phyloP scores from a whole-genome alignment of 2,329 filamentous ascomycete species.

The Pleurostoma richardsiae region DNA sequence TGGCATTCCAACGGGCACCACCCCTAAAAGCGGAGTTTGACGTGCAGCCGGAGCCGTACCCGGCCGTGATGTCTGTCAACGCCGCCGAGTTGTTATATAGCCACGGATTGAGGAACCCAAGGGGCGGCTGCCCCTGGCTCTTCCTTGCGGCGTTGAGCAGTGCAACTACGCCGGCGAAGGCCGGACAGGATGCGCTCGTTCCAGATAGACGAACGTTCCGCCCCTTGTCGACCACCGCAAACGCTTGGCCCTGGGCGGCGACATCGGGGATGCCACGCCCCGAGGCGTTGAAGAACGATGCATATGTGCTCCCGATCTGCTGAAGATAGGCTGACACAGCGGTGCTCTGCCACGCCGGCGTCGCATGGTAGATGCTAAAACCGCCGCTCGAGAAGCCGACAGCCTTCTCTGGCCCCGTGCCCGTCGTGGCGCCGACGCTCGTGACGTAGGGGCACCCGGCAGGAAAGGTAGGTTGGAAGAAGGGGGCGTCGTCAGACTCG shows the following conservation, averaged over 20 bases:
- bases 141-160: slow-evolving; percentile 35
- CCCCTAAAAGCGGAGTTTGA: not conserved
- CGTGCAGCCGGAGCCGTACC: slow-evolving; percentile 8
- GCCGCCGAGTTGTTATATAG: slow-evolving; percentile 24
- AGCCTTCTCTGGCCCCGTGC: slow-evolving; percentile 23
- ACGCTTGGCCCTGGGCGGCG: slow-evolving; percentile 45
- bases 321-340: slow-evolving; percentile 25
- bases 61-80: slow-evolving; percentile 20
- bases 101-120: slow-evolving; percentile 31
- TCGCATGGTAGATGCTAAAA: slow-evolving; percentile 30
- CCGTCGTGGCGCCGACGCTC: slow-evolving; percentile 48
- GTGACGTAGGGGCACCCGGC: slow-evolving; percentile 49
- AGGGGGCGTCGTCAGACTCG: slow-evolving; percentile 8
- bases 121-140: slow-evolving; percentile 21
- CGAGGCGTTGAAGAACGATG: slow-evolving; percentile 26
- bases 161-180: slow-evolving; percentile 32
- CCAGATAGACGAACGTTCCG: slow-evolving; percentile 18
- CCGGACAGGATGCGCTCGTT: slow-evolving; percentile 29
- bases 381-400: slow-evolving; percentile 32
- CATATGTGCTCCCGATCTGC: slow-evolving; percentile 30
- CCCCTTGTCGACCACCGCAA: slow-evolving; percentile 26
- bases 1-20: slow-evolving; percentile 7
- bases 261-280: slow-evolving; percentile 33
- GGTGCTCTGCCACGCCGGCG: slow-evolving; percentile 24
- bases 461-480: slow-evolving; percentile 13